Base-by-base conservation (phyloP, 192 early-diverging fungal species). In the Paraglomus brasilianum region DNA sequence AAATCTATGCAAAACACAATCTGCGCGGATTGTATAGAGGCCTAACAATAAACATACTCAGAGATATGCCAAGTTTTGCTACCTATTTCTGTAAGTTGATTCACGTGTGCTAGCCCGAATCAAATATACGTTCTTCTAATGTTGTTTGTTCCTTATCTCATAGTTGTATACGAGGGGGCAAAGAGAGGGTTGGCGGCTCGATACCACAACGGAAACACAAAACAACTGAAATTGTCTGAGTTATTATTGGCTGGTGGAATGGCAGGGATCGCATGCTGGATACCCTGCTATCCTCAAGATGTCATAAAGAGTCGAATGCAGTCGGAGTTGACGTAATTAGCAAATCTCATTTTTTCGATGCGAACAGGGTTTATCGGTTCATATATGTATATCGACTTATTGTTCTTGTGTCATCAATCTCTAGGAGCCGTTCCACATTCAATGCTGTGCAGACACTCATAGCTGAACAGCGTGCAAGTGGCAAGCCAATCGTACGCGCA, bases 251-350 rank as follows among this genome's bases (percentile, higher is more conserved):
- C 97, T 11, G 97, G 97, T 72, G 97, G 96, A 75, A 82, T 94
- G 60, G 93, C 96, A 51, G 95, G 95, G 59, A 92, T 97, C 69
- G 91, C 89, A 74, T 96, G 93, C 81, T 98, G 97, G 97, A 72
- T 85, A 1, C 84, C 84, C 9, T 77, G 79, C 39, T 85, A 83
- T 67, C 93, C 92, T 8, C 93, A 94, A 50, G 93, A 95, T 74
- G 93, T 95, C 42, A 81, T 95, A 69, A 95, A 95, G 77, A 91
- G 88, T 40, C 81, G 87, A 51, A 82, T 90, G 74, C 87, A 91
- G 78, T 88, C 83, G 6, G 83, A 86, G 4, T 76, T 87, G 38
- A 68, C 52, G 64, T 84, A 72, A 69, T 50, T 61, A 50, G 39
- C 14, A 9, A 19, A 3, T 30, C 30, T 30, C 30, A 3, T 48